phyloP scores from a whole-genome alignment of 2,329 filamentous ascomycete species.

The Chrysoporthe austroafricana region DNA sequence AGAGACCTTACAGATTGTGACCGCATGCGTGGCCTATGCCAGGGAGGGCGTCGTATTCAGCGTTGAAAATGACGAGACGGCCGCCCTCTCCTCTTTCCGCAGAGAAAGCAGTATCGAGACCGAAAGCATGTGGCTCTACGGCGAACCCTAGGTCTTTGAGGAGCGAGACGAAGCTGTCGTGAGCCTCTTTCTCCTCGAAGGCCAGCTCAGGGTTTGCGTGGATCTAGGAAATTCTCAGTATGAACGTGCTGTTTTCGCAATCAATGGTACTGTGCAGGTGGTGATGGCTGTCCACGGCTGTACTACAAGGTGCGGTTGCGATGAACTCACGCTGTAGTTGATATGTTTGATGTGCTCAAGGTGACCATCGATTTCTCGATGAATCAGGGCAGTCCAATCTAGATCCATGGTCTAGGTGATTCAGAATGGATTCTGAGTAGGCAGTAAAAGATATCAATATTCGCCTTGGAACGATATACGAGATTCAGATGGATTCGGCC shows the following conservation, averaged over 20 bases:
- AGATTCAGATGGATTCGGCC: not conserved
- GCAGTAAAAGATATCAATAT: not conserved
- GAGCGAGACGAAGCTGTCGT: slow-evolving; percentile 51
- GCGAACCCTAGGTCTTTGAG: slow-evolving; percentile 49
- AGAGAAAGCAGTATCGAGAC: slow-evolving; percentile 56
- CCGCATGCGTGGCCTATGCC: slow-evolving; percentile 51
- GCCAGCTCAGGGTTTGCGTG: slow-evolving; percentile 53
- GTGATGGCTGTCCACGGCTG: too few relatives aligned
- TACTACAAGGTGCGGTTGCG: not conserved
- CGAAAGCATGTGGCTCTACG: slow-evolving; percentile 54
- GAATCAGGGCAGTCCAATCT: slow-evolving; percentile 23
- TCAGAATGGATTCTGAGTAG: not conserved
- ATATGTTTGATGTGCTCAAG: slow-evolving; percentile 32
- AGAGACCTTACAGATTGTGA: slow-evolving; percentile 42
- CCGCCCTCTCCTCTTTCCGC: slow-evolving; percentile 48
- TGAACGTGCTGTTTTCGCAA: not conserved
- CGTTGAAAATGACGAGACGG: slow-evolving; percentile 46
- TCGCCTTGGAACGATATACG: not conserved
- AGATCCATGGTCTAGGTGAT: not conserved
- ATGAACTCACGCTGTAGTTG: slow-evolving; percentile 27
- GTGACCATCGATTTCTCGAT: slow-evolving; percentile 28
- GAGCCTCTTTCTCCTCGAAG: slow-evolving; percentile 56
- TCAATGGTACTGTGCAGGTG: too few relatives aligned
- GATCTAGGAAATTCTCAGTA: slow-evolving; percentile 30
- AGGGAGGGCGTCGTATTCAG: slow-evolving; percentile 54